Percentiles rank a stretch among this genome's conserved stretches.
Evolutionary conservation across 2,329 filamentous ascomycete genomes (phyloP).

Genomic region (Diplodia scrobiculata): DNA sequence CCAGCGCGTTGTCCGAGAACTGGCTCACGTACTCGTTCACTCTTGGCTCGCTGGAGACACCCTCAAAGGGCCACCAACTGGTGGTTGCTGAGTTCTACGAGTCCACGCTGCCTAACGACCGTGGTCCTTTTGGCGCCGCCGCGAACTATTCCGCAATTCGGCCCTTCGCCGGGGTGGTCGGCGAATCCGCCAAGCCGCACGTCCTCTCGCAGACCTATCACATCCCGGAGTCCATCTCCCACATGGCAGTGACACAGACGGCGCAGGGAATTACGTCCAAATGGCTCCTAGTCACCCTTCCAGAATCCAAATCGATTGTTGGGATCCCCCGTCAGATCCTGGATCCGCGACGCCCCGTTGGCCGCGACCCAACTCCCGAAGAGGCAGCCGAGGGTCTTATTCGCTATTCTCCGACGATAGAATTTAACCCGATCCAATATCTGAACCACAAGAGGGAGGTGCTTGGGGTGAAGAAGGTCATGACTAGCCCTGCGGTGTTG

Average conservation of each 20-base stretch:
- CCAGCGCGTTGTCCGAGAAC: conserved; percentile 84
- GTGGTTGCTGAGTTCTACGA: conserved; percentile 89
- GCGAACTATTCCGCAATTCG: conserved; percentile 77
- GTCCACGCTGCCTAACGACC: conserved; percentile 78
- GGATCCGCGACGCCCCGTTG: conserved; percentile 83
- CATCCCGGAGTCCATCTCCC: conserved; percentile 74
- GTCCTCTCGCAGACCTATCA: conserved; percentile 80
- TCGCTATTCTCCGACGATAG: conserved; percentile 73
- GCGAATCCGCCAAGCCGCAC: conserved; percentile 65
- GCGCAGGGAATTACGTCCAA: conserved; percentile 87
- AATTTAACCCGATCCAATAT: conserved; percentile 79
- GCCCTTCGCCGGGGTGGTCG: conserved; percentile 58
- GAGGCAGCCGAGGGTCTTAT: conserved; percentile 83
- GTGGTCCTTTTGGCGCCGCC: conserved; percentile 71
- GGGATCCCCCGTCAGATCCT: conserved; percentile 77
- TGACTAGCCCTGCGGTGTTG: conserved; percentile 74
- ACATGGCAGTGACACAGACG: conserved; percentile 83
- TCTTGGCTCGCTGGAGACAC: conserved; percentile 53
- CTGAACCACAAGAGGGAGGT: conserved; percentile 83
- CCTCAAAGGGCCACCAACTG: conserved; percentile 80
- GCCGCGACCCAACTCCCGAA: conserved; percentile 74
- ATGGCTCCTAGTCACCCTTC: conserved; percentile 76
- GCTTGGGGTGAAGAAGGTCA: conserved; percentile 70
- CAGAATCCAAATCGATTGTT: conserved; percentile 71
- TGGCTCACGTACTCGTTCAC: conserved; percentile 87